Evolutionary conservation across 202 grass and related monocot genomes (phyloP).

Genomic region (Sporobolus alterniflorus): DNA sequence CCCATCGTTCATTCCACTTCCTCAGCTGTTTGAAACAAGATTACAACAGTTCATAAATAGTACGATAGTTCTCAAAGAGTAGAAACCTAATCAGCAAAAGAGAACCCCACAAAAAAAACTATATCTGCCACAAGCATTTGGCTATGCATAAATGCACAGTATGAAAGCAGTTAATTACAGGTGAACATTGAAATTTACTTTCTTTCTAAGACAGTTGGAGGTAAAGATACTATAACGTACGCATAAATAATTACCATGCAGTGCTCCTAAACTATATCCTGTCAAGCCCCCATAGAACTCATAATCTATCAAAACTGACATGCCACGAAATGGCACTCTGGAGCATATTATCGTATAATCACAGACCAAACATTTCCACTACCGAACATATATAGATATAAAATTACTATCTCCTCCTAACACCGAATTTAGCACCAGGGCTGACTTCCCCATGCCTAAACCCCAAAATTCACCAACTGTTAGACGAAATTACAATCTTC

Average conservation of each 20-base stretch:
- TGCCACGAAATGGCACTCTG: neutral
- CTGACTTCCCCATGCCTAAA: neutral
- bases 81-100: conserved; percentile 6
- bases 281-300: neutral
- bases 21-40: conserved; percentile 60
- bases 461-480: neutral
- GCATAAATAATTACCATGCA: neutral
- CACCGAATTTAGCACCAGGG: neutral
- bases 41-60: conserved; percentile 16
- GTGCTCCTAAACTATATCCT: neutral
- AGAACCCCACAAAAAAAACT: neutral
- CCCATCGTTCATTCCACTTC: conserved; percentile 98
- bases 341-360: conserved; percentile 9
- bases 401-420: neutral
- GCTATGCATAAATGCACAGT: neutral
- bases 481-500: neutral
- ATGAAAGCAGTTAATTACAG: neutral
- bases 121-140: neutral
- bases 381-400: neutral
- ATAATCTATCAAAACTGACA: neutral
- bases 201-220: neutral
- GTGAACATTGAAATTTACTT: neutral
- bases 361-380: neutral
- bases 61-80: neutral
- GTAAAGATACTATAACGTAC: neutral